phyloP scores from a whole-genome alignment of 2,329 filamentous ascomycete species.

The Orbilia quercus region DNA sequence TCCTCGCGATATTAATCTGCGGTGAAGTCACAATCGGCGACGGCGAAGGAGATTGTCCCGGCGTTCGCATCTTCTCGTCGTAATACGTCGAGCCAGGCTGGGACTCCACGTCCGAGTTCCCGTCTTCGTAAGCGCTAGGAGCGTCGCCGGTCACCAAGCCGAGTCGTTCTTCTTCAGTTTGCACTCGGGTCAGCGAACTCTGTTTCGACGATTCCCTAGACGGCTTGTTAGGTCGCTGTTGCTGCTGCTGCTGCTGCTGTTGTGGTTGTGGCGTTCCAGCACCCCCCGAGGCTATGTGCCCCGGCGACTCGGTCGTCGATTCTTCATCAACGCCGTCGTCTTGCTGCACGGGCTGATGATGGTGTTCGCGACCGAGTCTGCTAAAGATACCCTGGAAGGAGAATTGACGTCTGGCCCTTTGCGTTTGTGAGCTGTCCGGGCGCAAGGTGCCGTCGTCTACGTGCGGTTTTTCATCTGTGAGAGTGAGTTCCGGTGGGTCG shows the following conservation, averaged over 20 bases:
- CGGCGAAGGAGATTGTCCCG: slow-evolving; percentile 21
- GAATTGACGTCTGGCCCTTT: slow-evolving; percentile 79
- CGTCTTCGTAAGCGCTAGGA: slow-evolving; percentile 47
- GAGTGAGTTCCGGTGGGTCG: slow-evolving; percentile 62
- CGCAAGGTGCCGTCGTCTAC: slow-evolving; percentile 53
- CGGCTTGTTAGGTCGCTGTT: slow-evolving; percentile 41
- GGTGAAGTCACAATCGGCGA: slow-evolving; percentile 14
- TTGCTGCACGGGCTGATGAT: slow-evolving; percentile 61
- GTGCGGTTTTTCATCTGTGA: slow-evolving; percentile 39
- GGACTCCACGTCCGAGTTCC: slow-evolving; percentile 26
- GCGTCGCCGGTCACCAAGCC: slow-evolving; percentile 82
- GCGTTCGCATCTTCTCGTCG: slow-evolving; percentile 45
- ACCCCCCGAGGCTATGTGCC: slow-evolving; percentile 55
- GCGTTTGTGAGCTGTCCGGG: slow-evolving; percentile 61
- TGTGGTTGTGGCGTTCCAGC: slow-evolving; percentile 57
- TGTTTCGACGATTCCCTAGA: slow-evolving; percentile 48
- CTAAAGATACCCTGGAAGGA: slow-evolving; percentile 89
- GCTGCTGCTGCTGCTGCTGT: no score
- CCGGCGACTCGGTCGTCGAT: slow-evolving; percentile 53
- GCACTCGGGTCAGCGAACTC: slow-evolving; percentile 57
- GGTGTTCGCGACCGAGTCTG: slow-evolving; percentile 65
- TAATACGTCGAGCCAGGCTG: slow-evolving; percentile 27
- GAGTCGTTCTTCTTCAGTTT: slow-evolving; percentile 84
- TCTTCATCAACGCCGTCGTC: slow-evolving; percentile 56
- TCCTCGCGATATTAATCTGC: slow-evolving; percentile 20